These are phyloP conservation scores for Zizania palustris DNA, from an alignment of 202 grass and related monocot species.

Conservation along the genomic window DNA sequence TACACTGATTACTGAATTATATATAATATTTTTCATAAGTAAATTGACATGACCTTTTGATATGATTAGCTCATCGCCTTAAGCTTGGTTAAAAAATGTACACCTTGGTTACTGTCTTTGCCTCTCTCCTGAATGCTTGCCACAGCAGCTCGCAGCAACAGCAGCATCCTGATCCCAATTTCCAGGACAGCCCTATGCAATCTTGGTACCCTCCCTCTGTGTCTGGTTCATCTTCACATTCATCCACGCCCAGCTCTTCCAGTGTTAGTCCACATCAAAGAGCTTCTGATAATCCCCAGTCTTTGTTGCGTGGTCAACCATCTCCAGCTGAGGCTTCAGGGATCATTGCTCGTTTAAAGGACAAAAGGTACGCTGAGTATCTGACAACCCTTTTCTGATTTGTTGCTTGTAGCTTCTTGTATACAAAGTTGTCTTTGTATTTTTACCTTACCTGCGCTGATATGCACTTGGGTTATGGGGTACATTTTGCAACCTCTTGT, in stretches of 20 bases:
- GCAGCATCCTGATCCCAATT: constrained; percentile 63
- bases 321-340: constrained; percentile 81
- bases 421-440: constrained; percentile 1
- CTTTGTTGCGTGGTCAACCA: constrained; percentile 60
- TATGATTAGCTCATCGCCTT: background rate
- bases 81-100: constrained; percentile 16
- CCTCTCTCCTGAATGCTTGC: constrained; percentile 39
- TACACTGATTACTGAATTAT: constrained; percentile 1
- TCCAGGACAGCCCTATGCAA: constrained; percentile 63
- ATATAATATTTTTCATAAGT: background rate
- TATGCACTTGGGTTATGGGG: background rate
- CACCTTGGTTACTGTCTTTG: constrained; percentile 10
- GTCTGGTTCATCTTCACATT: constrained; percentile 61
- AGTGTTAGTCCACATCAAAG: constrained; percentile 58
- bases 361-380: constrained; percentile 78
- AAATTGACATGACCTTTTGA: background rate
- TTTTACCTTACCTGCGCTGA: constrained; percentile 15
- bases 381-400: constrained; percentile 18
- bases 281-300: constrained; percentile 54
- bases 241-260: constrained; percentile 58
- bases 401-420: constrained; percentile 1
- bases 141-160: constrained; percentile 63
- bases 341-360: constrained; percentile 76
- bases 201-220: constrained; percentile 87
- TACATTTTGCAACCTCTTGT: constrained; percentile 5